Evolutionary conservation across 371 early-diverging fungal species (phyloP), one percentile per base, ranked within the genome.

Genomic region (Dichotomocladium elegans): DNA sequence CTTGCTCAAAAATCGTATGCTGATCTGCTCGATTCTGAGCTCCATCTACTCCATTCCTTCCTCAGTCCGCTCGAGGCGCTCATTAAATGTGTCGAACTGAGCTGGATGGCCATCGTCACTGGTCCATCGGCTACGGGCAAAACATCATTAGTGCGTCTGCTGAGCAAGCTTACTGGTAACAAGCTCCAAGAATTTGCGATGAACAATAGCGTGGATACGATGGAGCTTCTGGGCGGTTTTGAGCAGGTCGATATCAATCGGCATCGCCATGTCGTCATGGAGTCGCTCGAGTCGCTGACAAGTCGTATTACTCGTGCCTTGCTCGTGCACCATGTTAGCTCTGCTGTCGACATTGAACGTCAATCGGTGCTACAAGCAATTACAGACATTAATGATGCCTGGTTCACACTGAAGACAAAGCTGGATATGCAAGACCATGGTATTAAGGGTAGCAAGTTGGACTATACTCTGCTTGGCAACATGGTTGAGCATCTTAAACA

Each of bases 161-260:
- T 96, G 56, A 93, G 95, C 37, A 72, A 80, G 15, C 51, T 93
- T 41, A 87, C 90, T 2, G 95, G 95, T 3, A 86, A 92, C 59
- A 66, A 64, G 25, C 70, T 97, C 19, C 84, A 88, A 27, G 96
- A 96, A 71, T 94, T 96, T 57, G 79, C 95, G 8, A 93, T 98
- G 95, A 96, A 95, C 66, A 83, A 86, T 29, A 89, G 91, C 11
- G 91, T 97, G 7, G 99, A 98, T 51, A 90, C 97, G 0, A 88
- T 94, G 75, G 99, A 98, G 62, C 66, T 98, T 2, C 66, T 98
- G 26, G 99, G 99, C 59, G 96, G 98, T 11, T 98, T 96, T 61
- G 98, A 98, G 66, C 98, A 98, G 60, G 87, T 94, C 14, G 96
- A 96, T 64, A 51, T 90, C 33, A 83, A 82, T 26, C 85, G 98